Percentiles rank a stretch among this genome's conserved stretches.
These are phyloP conservation scores for Trapa bicornis DNA, from an alignment of 345 rosid species.

Conservation along the genomic window DNA sequence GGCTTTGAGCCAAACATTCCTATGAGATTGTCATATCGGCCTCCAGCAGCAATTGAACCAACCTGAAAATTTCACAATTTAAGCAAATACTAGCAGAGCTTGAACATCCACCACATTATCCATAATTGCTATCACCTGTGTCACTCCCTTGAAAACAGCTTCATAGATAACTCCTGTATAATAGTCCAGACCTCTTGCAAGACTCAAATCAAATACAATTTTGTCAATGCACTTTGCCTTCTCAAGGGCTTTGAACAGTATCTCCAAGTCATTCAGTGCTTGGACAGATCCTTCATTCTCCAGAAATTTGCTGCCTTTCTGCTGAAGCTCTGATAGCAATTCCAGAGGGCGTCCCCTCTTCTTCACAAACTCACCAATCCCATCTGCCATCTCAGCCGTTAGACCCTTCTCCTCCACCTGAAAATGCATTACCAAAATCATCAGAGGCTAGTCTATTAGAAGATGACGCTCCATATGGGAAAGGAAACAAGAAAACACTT, in stretches of 20 bases:
- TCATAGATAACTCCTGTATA: slow-evolving; percentile 89
- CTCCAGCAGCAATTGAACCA: slow-evolving; percentile 91
- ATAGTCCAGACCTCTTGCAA: slow-evolving; percentile 97
- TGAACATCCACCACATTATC: background rate
- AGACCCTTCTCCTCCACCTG: slow-evolving; percentile 90
- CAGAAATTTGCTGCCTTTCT: slow-evolving; percentile 46
- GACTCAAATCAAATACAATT: slow-evolving; percentile 86
- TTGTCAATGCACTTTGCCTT: slow-evolving; percentile 59
- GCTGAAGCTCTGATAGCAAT: slow-evolving; percentile 46
- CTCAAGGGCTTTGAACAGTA: slow-evolving; percentile 75
- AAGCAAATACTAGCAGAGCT: background rate
- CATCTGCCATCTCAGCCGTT: slow-evolving; percentile 54
- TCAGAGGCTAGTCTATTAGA: background rate
- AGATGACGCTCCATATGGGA: background rate
- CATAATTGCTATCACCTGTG: slow-evolving; percentile 36
- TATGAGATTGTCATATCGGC: slow-evolving; percentile 79
- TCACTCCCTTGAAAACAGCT: slow-evolving; percentile 71
- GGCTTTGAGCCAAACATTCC: slow-evolving; percentile 82
- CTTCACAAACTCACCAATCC: slow-evolving; percentile 63
- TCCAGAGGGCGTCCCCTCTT: slow-evolving; percentile 67
- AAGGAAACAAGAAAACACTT: background rate
- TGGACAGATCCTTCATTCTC: slow-evolving; percentile 40
- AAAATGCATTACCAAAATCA: background rate
- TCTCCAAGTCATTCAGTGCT: slow-evolving; percentile 64
- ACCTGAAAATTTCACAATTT: slow-evolving; percentile 35